phyloP scores from a whole-genome alignment of 192 early-diverging fungal genomes.

The Rhizophagus sp. region DNA sequence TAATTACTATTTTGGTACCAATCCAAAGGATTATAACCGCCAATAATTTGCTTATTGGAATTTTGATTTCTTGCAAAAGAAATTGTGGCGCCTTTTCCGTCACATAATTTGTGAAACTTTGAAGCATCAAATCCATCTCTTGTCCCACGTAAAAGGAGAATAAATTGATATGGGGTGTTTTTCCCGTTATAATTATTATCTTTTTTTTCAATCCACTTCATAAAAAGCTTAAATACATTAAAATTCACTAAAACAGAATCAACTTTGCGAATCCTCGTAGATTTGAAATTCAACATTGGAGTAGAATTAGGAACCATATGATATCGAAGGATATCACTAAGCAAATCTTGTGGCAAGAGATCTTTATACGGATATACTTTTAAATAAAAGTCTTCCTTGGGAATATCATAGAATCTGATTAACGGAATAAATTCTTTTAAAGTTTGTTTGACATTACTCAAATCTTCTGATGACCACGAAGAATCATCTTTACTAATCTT shows the following conservation, averaged over 20 bases:
- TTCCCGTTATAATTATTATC: neutral
- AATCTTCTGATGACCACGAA: neutral
- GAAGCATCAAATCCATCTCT: neutral
- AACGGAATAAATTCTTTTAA: neutral
- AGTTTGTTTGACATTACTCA: neutral
- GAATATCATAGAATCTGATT: slow-evolving; percentile 3
- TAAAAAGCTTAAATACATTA: neutral
- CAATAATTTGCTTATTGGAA: neutral
- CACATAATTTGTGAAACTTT: neutral
- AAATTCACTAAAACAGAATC: neutral
- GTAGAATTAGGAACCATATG: neutral
- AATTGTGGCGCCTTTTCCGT: neutral
- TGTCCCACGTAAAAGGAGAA: neutral
- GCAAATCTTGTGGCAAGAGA: slow-evolving; percentile 1
- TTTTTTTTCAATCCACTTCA: neutral
- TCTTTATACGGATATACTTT: slow-evolving; percentile 4
- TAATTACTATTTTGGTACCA: neutral
- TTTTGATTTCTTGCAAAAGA: neutral
- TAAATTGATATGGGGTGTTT: neutral
- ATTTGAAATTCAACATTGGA: neutral
- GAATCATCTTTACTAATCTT: neutral
- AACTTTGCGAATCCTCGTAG: neutral
- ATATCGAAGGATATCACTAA: neutral
- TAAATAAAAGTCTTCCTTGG: neutral
- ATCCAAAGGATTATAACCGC: neutral